Evolutionary conservation across 1,284 basidiomycete species (phyloP), one percentile per base, ranked within the genome.

Genomic region (Cryptococcus sp.): DNA sequence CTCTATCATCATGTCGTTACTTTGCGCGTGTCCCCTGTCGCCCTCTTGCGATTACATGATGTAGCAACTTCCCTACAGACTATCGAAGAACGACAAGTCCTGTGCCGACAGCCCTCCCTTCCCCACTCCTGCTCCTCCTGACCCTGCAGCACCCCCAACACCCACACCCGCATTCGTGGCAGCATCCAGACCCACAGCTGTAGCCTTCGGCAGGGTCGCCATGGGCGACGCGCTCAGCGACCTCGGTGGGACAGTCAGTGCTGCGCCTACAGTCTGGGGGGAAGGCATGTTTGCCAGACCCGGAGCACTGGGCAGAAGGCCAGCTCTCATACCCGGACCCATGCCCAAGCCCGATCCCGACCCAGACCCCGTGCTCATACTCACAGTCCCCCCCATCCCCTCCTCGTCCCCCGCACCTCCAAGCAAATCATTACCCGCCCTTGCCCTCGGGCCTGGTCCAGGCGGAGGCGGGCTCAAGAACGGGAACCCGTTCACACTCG

Each of bases 11-110:
- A 33, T 33, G 9, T 33, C 28, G 9, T 9, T 9, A 33, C n/a
- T n/a, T 33, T 33, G 28, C 28, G 9, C 28, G 5, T 33, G 28
- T 33, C 28, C 28, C 28, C 9, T 4, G 28, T 9, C 28, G 28
- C 28, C 28, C 28, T 33, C 28, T 33, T 9, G 28, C 9, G 9
- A 9, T 33, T 33, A 4, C 9, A 9, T 9, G 28, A 33, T n/a
- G n/a, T n/a, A n/a, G n/a, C 28, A 33, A 9, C 28, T 33, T 9
- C 28, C 28, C 28, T 61, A 67, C 24, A 70, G 35, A 47, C 62
- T 65, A 53, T 70, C 68, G 54, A 70, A 70, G 60, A 70, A 70
- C 13, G 65, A 67, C 40, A 70, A 36, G 55, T 70, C 68, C 51
- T 63, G 62, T 12, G 66, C 66, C 16, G 65, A 63, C 16, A 69